Base-by-base conservation (phyloP, 139 green algal species). In the Chlamydomonas urium region DNA sequence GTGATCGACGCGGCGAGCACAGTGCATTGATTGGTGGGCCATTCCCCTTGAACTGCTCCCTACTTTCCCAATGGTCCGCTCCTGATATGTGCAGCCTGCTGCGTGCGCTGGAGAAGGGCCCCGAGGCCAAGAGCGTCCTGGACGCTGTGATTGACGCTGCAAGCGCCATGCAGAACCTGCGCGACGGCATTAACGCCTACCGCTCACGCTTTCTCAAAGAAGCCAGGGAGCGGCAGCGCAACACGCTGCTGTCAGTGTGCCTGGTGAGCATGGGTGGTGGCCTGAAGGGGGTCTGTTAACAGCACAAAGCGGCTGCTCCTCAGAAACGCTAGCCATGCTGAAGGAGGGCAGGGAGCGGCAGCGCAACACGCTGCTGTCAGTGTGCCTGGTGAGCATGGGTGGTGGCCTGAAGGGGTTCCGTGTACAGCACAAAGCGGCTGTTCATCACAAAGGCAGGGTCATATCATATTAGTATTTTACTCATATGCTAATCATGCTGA, bases 121-220 rank as follows among this genome's bases (percentile, higher is more conserved):
- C 66, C 38, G 47, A 84, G 47, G 86, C 78, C 75, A 96, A 97
- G 83, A 69, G 69, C 2, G 75, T 89, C 38, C 78, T 97, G 62
- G 93, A 98, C 75, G 42, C 66, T 0, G 88, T 91, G 19, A 86
- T 97, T 26, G 91, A 97, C 68, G 82, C 87, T 3, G 91, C 83
- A 81, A 75, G 75, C 5, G 85, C 81, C 31, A 92, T 95, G 81
- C 90, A 97, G 79, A 97, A 97, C 78, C 82, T 97, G 77, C 78
- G 92, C 0, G 92, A 96, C 75, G 92, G 89, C 26, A 97, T 98
- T 45, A 75, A 81, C 47, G 77, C 69, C 0, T 97, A 97, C 84
- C 81, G 93, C 28, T 71, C 69, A 31, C 78, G 86, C 65, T 85
- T 98, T 38, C 85, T 91, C 26, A 83, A 87, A 31, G 92, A 96